A percentile compares a stretch with the other conserved stretches of the same genome.
Evolutionary conservation across 2,329 filamentous ascomycete genomes (phyloP).

Genomic region (Hypoxylon sp.): DNA sequence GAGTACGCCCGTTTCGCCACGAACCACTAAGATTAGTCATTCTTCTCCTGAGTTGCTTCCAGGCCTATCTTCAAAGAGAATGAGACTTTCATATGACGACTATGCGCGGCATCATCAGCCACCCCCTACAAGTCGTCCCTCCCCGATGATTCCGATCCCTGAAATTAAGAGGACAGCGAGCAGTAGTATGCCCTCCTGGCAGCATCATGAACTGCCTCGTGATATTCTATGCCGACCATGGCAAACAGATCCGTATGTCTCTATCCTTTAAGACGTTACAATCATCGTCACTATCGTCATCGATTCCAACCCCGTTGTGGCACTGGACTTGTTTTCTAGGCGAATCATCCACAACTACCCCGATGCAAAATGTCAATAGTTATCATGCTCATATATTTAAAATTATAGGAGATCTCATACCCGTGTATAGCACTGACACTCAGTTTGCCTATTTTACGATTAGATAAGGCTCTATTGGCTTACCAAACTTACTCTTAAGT

Average conservation of each 20-base stretch:
- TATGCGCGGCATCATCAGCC: constrained; percentile 56
- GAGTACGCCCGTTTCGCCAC: constrained; percentile 65
- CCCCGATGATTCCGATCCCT: constrained; percentile 52
- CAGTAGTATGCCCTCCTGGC: constrained; percentile 52
- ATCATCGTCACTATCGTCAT: constrained; percentile 46
- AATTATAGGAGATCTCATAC: constrained; percentile 62
- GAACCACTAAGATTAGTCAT: constrained; percentile 55
- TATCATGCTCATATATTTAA: constrained; percentile 52
- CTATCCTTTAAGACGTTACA: constrained; percentile 60
- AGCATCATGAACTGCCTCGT: constrained; percentile 62
- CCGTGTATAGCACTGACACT: constrained; percentile 57
- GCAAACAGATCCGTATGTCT: constrained; percentile 66
- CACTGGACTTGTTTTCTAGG: not conserved
- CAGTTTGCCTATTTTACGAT: constrained; percentile 2
- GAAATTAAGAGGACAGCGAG: constrained; percentile 56
- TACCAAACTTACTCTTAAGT: not conserved
- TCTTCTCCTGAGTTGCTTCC: constrained; percentile 52
- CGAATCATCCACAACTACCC: not conserved
- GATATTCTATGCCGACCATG: constrained; percentile 65
- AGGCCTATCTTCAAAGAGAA: constrained; percentile 63
- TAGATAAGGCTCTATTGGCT: not conserved
- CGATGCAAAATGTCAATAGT: constrained; percentile 53
- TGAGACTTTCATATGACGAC: constrained; percentile 64
- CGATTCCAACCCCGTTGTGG: not conserved
- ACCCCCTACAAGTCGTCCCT: constrained; percentile 35